Conservation (phyloP, 2,329 filamentous ascomycete species). For the Arachnomyces sp. region DNA sequence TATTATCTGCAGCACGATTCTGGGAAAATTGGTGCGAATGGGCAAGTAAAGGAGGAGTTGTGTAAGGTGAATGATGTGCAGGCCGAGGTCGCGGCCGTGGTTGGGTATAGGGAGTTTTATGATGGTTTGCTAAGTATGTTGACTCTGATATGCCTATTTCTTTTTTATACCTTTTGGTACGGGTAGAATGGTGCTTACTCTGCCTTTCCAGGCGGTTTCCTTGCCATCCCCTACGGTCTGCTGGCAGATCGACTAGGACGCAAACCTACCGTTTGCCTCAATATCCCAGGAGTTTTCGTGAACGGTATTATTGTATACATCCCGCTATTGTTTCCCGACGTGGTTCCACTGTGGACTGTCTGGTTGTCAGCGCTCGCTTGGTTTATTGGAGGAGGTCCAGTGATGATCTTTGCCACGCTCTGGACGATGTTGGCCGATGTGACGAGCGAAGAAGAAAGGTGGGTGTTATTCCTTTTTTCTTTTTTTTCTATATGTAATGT, state of each 20-base stretch:
- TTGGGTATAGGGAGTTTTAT: conserved; percentile 45
- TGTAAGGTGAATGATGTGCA: conserved; percentile 46
- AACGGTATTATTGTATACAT: conserved; percentile 25
- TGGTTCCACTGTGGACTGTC: conserved; percentile 39
- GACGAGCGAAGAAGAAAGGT: conserved; percentile 40
- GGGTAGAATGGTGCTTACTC: neutral
- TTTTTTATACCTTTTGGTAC: neutral
- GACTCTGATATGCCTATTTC: neutral
- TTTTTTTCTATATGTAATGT: conserved; percentile 8
- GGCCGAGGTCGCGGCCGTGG: conserved; percentile 42
- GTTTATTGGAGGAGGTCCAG: conserved; percentile 41
- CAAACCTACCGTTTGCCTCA: conserved; percentile 38
- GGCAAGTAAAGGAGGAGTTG: conserved; percentile 39
- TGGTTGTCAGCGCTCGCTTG: conserved; percentile 43
- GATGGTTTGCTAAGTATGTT: conserved; percentile 35
- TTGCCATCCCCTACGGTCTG: conserved; percentile 44
- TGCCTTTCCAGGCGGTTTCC: conserved; percentile 32
- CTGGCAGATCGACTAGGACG: conserved; percentile 43
- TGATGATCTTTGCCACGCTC: conserved; percentile 41
- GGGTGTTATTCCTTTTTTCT: conserved; percentile 8
- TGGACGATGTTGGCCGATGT: conserved; percentile 47
- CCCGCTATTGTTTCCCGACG: conserved; percentile 31
- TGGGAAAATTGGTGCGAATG: conserved; percentile 34
- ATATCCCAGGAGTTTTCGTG: conserved; percentile 35
- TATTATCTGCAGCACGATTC: conserved; percentile 38